A percentile compares a stretch with the other conserved stretches of the same genome.
phyloP scores from a whole-genome alignment of 352 stramenopile species.

The Globisporangium takayamanum region DNA sequence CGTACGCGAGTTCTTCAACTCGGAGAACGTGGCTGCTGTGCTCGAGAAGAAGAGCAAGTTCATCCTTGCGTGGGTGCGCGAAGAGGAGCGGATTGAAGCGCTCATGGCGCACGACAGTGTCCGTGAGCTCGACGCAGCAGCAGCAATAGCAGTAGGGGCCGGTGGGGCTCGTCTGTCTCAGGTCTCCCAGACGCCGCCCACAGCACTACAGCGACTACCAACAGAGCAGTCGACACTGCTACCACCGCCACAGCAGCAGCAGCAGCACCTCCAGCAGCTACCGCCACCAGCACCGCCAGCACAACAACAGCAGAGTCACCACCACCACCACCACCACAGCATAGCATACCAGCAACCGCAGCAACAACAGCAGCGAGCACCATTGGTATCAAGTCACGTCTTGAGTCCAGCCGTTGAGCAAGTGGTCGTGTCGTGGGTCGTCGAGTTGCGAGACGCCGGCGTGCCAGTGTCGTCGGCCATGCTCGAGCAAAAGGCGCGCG shows the following conservation, averaged over 20 bases:
- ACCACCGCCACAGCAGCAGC: not conserved
- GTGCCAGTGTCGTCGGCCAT: slow-evolving; percentile 8
- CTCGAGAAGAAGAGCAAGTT: slow-evolving; percentile 18
- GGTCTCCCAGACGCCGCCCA: not conserved
- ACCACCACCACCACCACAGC: not conserved
- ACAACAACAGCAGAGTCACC: not conserved
- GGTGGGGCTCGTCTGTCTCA: not conserved
- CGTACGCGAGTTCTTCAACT: slow-evolving; percentile 11
- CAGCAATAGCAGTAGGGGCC: not conserved
- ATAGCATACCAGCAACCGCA: not conserved
- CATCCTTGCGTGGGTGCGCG: slow-evolving; percentile 9
- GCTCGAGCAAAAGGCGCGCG: slow-evolving; percentile 13
- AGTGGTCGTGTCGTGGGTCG: slow-evolving; percentile 13
- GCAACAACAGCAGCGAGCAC: slow-evolving; percentile 2
- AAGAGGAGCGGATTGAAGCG: slow-evolving; percentile 13
- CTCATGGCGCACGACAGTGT: slow-evolving; percentile 14
- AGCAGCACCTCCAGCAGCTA: slow-evolving; percentile 2
- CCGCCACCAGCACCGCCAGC: slow-evolving; percentile 3
- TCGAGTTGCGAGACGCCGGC: slow-evolving; percentile 9
- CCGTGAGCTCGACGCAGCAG: slow-evolving; percentile 1
- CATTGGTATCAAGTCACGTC: slow-evolving; percentile 1
- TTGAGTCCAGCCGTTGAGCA: slow-evolving; percentile 6
- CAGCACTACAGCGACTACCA: not conserved
- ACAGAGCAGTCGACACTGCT: not conserved
- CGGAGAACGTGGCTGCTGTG: slow-evolving; percentile 10